A percentile compares a stretch with the other conserved stretches of the same genome.
These are phyloP conservation scores for Elaeis guineensis DNA, from an alignment of 176 grass and related monocot genomes.

Conservation along the genomic window DNA sequence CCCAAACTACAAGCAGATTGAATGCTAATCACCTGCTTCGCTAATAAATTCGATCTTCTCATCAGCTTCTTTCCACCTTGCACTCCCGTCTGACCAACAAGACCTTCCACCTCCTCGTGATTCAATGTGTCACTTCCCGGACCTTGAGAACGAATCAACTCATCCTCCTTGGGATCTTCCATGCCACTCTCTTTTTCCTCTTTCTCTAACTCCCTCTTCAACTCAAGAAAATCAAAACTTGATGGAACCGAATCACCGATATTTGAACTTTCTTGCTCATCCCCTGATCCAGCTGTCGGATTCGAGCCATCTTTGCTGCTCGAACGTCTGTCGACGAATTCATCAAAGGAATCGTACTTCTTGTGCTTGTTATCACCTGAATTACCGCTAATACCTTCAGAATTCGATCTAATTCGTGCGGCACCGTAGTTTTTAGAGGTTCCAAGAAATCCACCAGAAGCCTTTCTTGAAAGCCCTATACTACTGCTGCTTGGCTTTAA, in stretches of 20 bases:
- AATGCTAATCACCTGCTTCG: conserved; percentile 91
- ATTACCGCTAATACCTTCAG: background rate
- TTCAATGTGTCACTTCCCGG: conserved; percentile 1
- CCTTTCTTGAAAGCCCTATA: background rate
- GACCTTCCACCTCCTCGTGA: conserved; percentile 19
- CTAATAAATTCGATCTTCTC: conserved; percentile 61
- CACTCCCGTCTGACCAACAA: background rate
- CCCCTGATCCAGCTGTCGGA: background rate
- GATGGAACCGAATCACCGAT: conserved; percentile 32
- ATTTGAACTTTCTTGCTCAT: conserved; percentile 1
- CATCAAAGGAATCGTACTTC: background rate
- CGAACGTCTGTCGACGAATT: conserved; percentile 11
- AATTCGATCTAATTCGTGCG: background rate
- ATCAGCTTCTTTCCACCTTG: conserved; percentile 43
- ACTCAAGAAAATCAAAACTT: conserved; percentile 70
- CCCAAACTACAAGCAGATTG: conserved; percentile 71
- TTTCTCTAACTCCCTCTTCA: conserved; percentile 47
- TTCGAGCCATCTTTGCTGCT: background rate
- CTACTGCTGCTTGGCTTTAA: conserved; percentile 1
- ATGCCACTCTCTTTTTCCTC: conserved; percentile 7
- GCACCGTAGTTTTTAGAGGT: too few species aligned
- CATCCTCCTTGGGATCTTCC: conserved; percentile 11
- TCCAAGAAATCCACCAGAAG: too few species aligned
- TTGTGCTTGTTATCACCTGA: background rate
- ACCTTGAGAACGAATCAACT: background rate